A percentile compares a stretch with the other conserved stretches of the same genome.
Conservation (phyloP, 2,329 filamentous ascomycete species). For the Pyrenochaeta sp. region DNA sequence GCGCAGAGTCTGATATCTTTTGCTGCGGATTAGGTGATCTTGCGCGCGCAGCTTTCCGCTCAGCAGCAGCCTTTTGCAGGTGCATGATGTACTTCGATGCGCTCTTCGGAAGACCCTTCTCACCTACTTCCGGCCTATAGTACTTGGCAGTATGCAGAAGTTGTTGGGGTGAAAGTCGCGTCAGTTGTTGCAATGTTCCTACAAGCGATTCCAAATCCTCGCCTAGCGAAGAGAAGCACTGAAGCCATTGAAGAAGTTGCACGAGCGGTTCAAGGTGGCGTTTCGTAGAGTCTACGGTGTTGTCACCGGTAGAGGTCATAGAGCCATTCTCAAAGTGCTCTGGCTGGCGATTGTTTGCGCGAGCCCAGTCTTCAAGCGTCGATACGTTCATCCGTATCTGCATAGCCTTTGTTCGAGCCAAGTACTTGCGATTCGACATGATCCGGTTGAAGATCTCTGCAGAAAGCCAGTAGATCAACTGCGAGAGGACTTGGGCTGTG, state of each 20-base stretch:
- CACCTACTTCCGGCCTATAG: conserved; percentile 93
- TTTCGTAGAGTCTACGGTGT: conserved; percentile 82
- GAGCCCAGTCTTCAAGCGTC: conserved; percentile 92
- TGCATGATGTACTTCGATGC: conserved; percentile 86
- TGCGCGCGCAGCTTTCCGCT: conserved; percentile 50
- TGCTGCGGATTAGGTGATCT: conserved; percentile 46
- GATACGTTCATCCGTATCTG: conserved; percentile 99
- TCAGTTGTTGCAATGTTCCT: conserved; percentile 87
- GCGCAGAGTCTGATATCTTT: conserved; percentile 43
- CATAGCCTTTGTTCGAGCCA: conserved; percentile 98
- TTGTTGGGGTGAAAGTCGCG: conserved; percentile 83
- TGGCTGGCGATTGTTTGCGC: conserved; percentile 89
- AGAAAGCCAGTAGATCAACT: conserved; percentile 94
- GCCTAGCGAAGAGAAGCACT: conserved; percentile 93
- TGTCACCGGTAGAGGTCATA: conserved; percentile 83
- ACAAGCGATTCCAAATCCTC: conserved; percentile 91
- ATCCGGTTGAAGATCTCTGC: conserved; percentile 97
- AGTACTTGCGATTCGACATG: conserved; percentile 94
- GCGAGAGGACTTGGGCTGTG: conserved; percentile 86
- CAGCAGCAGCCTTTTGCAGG: conserved; percentile 76
- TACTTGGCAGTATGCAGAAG: conserved; percentile 91
- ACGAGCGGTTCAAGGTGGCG: conserved; percentile 89
- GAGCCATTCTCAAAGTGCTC: conserved; percentile 96
- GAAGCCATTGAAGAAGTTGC: conserved; percentile 94
- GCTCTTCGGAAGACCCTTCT: conserved; percentile 88